A percentile compares a stretch with the other conserved stretches of the same genome.
Evolutionary conservation across 306 rosid species (phyloP).

Genomic region (Canavalia ensiformis): DNA sequence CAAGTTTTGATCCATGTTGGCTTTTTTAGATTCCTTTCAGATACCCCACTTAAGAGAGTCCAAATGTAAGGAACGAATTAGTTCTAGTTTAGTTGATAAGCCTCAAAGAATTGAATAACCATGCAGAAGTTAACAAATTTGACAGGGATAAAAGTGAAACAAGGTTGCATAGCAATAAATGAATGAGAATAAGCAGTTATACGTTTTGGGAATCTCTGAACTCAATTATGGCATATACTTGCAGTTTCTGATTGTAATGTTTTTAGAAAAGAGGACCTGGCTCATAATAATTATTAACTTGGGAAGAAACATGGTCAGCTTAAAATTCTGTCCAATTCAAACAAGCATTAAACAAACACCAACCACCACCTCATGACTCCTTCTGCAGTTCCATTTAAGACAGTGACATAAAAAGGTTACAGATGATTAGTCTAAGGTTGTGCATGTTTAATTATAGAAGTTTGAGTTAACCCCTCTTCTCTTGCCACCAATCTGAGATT

Average conservation of each 20-base stretch:
- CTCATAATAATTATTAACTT: conserved; percentile 29
- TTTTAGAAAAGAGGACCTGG: conserved; percentile 62
- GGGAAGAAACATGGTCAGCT: conserved; percentile 42
- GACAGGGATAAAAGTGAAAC: conserved; percentile 39
- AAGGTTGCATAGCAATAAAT: conserved; percentile 56
- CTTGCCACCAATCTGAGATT: conserved; percentile 4
- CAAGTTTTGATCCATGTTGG: background rate
- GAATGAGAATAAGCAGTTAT: conserved; percentile 51
- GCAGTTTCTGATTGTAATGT: conserved; percentile 54
- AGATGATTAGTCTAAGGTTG: conserved; percentile 24
- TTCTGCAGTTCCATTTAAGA: conserved; percentile 53
- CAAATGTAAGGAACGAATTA: background rate
- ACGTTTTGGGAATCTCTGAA: conserved; percentile 48
- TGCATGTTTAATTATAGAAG: conserved; percentile 46
- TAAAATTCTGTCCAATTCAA: conserved; percentile 46
- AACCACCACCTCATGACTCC: conserved; percentile 48
- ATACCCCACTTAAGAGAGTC: conserved; percentile 35
- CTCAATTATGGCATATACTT: conserved; percentile 55
- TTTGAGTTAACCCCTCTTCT: conserved; percentile 32
- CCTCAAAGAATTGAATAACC: conserved; percentile 15
- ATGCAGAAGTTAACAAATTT: background rate
- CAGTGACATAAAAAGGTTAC: conserved; percentile 43
- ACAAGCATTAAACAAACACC: conserved; percentile 50
- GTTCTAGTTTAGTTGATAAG: conserved; percentile 26
- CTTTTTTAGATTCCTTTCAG: background rate